Evolutionary conservation across 2,329 filamentous ascomycete species (phyloP).

Genomic region (Pseudohalonectria lignicola): DNA sequence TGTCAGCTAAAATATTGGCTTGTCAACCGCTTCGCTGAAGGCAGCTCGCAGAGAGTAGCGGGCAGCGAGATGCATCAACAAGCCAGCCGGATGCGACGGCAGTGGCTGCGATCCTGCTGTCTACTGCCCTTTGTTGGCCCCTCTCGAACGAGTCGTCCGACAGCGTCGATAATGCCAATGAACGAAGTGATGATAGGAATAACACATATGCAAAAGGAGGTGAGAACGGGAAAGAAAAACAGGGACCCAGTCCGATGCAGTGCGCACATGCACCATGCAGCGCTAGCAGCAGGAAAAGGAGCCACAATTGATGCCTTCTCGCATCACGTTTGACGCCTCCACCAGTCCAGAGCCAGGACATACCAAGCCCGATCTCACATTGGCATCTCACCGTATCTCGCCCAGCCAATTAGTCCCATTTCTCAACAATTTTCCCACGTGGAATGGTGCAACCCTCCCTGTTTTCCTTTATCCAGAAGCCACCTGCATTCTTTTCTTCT

Average conservation of each 20-base stretch:
- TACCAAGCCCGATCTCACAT: not conserved
- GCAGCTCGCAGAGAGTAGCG: too few species aligned
- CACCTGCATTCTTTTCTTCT: not conserved
- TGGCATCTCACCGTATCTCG: not conserved
- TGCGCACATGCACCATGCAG: not conserved
- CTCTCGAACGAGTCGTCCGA: not conserved
- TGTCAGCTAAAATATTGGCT: not conserved
- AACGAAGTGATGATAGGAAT: too few species aligned
- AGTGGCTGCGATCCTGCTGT: not conserved
- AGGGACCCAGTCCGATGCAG: not conserved
- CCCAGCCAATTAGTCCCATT: not conserved
- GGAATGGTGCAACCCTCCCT: not conserved
- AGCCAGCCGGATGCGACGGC: too few species aligned
- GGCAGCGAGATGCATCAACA: too few species aligned
- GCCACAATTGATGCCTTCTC: not conserved
- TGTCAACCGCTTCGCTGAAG: too few species aligned
- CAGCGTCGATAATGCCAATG: too few species aligned
- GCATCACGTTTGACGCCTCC: not conserved
- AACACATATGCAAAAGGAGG: too few species aligned
- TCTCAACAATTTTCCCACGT: not conserved
- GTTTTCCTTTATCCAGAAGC: not conserved
- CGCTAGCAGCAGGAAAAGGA: not conserved
- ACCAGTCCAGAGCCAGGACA: not conserved
- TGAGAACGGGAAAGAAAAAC: not conserved
- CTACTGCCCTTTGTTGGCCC: not conserved